phyloP scores from a whole-genome alignment of 306 rosid species.

The Glycyrrhiza uralensis region DNA sequence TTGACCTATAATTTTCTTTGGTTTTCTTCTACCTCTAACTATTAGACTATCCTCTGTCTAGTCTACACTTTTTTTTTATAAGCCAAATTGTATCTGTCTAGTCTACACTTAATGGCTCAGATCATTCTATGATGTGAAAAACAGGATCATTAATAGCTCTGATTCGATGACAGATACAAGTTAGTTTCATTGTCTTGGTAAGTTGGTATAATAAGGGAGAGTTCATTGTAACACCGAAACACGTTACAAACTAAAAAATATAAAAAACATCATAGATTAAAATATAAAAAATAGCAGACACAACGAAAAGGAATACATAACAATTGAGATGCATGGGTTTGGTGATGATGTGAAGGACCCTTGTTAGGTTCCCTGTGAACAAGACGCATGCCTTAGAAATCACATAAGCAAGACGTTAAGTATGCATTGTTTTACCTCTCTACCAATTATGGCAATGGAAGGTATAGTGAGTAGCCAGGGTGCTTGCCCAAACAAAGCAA shows the following conservation, averaged over 20 bases:
- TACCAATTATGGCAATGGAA: slow-evolving; percentile 80
- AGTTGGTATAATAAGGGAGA: not conserved
- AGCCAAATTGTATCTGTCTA: too few relatives aligned
- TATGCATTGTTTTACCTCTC: slow-evolving; percentile 67
- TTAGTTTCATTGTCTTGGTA: not conserved
- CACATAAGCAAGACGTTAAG: not conserved
- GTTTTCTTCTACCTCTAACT: too few relatives aligned
- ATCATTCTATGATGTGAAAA: slow-evolving; percentile 1
- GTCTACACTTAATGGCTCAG: too few relatives aligned
- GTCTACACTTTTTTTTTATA: too few relatives aligned
- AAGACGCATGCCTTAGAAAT: slow-evolving; percentile 1
- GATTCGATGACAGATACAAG: not conserved
- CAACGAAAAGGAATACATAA: not conserved
- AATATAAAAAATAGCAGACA: not conserved
- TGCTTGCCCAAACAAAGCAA: slow-evolving; percentile 49
- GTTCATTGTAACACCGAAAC: not conserved
- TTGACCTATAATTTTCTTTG: too few relatives aligned
- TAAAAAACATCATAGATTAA: not conserved
- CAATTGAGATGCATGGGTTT: not conserved
- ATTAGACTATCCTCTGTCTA: too few relatives aligned
- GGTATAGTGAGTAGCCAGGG: slow-evolving; percentile 89
- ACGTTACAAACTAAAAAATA: not conserved
- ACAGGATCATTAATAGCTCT: not conserved
- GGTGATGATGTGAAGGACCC: not conserved
- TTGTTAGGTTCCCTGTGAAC: not conserved